Conservation (phyloP, 352 stramenopile genomes). For the Thalassiosira hispida region DNA sequence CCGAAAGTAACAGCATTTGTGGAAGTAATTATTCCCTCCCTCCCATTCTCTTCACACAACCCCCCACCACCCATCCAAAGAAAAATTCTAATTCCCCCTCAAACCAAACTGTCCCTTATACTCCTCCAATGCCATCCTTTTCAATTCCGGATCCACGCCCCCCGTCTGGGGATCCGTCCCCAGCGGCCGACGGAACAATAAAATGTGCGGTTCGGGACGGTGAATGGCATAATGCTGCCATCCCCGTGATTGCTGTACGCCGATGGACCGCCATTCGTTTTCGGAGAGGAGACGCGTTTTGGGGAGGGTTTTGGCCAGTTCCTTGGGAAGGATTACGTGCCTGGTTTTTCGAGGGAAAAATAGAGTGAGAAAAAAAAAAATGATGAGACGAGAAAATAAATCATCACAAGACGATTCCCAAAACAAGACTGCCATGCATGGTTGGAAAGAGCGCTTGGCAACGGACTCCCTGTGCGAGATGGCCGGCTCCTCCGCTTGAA, state of each 20-base stretch:
- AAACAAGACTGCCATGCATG: too few species aligned
- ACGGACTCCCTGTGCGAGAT: too few species aligned
- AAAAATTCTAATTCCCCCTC: constrained; percentile 44
- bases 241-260: constrained; percentile 96
- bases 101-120: constrained; percentile 88
- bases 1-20: neutral
- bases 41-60: neutral
- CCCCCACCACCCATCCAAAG: too few species aligned
- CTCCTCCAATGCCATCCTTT: constrained; percentile 94
- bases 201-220: constrained; percentile 98
- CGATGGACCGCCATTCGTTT: constrained; percentile 96
- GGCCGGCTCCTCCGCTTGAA: too few species aligned
- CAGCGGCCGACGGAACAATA: constrained; percentile 97
- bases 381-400: neutral
- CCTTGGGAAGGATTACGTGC: constrained; percentile 95
- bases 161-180: constrained; percentile 96
- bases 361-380: neutral
- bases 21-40: neutral
- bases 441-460: too few species aligned
- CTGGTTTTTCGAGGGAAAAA: constrained; percentile 27
- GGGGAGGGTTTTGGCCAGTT: constrained; percentile 95
- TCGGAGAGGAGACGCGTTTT: constrained; percentile 94
- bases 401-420: neutral
- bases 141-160: constrained; percentile 91
- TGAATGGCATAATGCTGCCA: constrained; percentile 99